phyloP scores from a whole-genome alignment of 306 rosid genomes.

The Cicer chorassanicum region DNA sequence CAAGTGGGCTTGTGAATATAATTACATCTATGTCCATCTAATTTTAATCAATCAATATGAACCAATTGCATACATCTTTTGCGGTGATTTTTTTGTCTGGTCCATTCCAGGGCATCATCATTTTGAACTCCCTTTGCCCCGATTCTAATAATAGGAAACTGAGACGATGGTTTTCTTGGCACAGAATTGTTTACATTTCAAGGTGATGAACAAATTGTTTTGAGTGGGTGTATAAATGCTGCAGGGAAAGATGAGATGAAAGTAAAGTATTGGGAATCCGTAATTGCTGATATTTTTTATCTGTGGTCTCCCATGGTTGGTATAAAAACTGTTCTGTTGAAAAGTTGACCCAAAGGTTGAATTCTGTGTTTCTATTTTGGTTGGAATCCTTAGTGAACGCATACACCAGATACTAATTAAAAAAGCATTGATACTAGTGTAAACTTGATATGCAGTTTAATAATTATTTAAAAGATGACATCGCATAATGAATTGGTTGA shows the following conservation, averaged over 20 bases:
- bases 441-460: not conserved
- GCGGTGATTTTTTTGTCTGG: not conserved
- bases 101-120: not conserved
- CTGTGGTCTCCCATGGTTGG: not conserved
- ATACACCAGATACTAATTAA: not conserved
- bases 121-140: not conserved
- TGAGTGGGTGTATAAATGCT: too few species aligned
- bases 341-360: not conserved
- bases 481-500: too few species aligned
- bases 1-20: conserved; percentile 46
- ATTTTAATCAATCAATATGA: conserved; percentile 8
- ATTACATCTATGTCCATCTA: conserved; percentile 50
- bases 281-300: not conserved
- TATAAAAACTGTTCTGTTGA: not conserved
- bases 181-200: conserved; percentile 8
- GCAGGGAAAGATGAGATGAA: too few species aligned
- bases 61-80: not conserved
- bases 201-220: too few species aligned
- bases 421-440: not conserved
- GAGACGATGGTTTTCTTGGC: not conserved
- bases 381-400: not conserved
- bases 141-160: not conserved
- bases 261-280: too few species aligned
- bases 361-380: not conserved
- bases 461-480: not conserved